A percentile compares a stretch with the other conserved stretches of the same genome.
Conservation (phyloP, 305 asterid species). For the Ajuga reptans region DNA sequence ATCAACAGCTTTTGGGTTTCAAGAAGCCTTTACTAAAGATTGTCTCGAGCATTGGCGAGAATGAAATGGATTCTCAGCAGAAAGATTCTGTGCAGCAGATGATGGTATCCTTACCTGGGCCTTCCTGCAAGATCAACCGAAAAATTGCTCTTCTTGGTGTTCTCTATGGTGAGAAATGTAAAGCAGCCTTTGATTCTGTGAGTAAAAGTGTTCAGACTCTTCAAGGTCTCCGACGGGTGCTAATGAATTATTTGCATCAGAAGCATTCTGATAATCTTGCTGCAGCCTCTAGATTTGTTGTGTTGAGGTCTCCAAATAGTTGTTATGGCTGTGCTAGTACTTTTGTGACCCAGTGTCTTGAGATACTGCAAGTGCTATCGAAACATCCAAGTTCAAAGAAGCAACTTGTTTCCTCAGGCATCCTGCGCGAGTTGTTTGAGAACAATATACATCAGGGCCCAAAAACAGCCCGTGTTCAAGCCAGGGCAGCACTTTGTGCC, state of each 20-base stretch:
- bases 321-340: conserved; percentile 98
- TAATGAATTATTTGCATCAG: conserved; percentile 92
- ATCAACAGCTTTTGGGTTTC: conserved; percentile 98
- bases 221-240: conserved; percentile 92
- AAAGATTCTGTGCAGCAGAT: conserved; percentile 99
- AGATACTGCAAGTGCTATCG: conserved; percentile 83
- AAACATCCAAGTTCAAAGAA: conserved; percentile 75
- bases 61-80: conserved; percentile 98
- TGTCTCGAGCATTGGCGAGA: conserved; percentile 96
- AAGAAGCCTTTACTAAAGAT: conserved; percentile 95
- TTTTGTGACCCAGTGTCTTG: conserved; percentile 92
- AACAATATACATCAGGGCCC: conserved; percentile 98
- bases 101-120: conserved; percentile 99
- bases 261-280: conserved; percentile 70
- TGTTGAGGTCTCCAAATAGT: conserved; percentile 84
- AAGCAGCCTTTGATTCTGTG: conserved; percentile 99
- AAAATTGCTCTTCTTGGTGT: conserved; percentile 99
- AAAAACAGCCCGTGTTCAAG: conserved; percentile 93
- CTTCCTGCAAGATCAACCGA: conserved; percentile 97
- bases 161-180: conserved; percentile 98
- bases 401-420: conserved; percentile 91
- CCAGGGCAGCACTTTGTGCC: conserved; percentile 97
- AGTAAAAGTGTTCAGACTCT: conserved; percentile 99
- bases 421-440: conserved; percentile 92
- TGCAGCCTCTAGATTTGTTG: conserved; percentile 80